These are phyloP conservation scores for Xylariaceae sp. DNA, from an alignment of 2,329 filamentous ascomycete genomes.

Conservation along the genomic window DNA sequence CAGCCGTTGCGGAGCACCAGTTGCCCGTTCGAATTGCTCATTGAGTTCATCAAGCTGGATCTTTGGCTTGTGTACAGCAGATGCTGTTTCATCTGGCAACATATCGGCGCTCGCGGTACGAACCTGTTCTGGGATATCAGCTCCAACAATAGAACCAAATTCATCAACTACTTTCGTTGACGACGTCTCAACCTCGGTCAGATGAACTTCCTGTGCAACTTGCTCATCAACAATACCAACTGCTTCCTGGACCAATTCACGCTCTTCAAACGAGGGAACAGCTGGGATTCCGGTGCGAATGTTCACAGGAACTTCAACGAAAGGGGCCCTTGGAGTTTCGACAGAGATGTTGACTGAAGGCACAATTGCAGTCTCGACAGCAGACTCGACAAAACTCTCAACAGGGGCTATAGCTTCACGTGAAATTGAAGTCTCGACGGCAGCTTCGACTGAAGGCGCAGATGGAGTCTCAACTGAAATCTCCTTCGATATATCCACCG, in stretches of 20 bases:
- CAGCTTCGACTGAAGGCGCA: background rate
- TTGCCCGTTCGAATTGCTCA: background rate
- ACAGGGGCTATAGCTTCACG: background rate
- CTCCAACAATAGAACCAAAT: background rate
- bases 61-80: background rate
- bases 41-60: background rate
- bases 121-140: background rate
- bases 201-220: background rate
- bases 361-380: background rate
- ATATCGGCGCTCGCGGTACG: background rate
- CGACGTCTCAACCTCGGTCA: background rate
- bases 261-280: background rate
- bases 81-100: background rate
- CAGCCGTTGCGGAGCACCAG: background rate
- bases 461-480: background rate
- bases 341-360: background rate
- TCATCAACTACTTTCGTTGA: conserved; percentile 2
- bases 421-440: background rate
- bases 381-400: background rate
- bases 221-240: background rate
- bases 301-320: background rate
- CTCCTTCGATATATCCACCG: background rate
- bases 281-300: background rate
- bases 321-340: background rate
- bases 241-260: conserved; percentile 6